Evolutionary conservation across 306 rosid species (phyloP).

Genomic region (Lablab purpureus): DNA sequence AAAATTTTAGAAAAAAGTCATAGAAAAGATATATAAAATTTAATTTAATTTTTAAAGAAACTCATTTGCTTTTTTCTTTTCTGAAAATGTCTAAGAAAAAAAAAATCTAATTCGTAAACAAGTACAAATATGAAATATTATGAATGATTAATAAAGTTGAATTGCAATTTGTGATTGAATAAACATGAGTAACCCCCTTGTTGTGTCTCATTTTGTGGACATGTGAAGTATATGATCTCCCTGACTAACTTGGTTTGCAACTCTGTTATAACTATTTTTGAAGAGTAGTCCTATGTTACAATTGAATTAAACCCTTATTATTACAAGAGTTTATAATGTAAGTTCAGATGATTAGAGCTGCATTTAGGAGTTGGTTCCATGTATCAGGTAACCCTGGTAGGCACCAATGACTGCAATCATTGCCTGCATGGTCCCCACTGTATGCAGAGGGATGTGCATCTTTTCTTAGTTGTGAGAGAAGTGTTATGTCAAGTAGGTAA

Average conservation of each 20-base stretch:
- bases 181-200: slow-evolving; percentile 12
- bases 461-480: slow-evolving; percentile 82
- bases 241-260: slow-evolving; percentile 16
- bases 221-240: slow-evolving; percentile 30
- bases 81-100: no score
- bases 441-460: slow-evolving; percentile 90
- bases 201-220: slow-evolving; percentile 2
- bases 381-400: slow-evolving; percentile 94
- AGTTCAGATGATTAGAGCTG: slow-evolving; percentile 60
- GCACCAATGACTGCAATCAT: slow-evolving; percentile 98
- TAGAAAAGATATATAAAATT: no score
- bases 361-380: slow-evolving; percentile 87
- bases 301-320: slow-evolving; percentile 34
- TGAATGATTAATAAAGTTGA: slow-evolving; percentile 13
- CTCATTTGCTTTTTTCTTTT: no score
- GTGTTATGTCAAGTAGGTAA: slow-evolving; percentile 85
- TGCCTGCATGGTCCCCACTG: slow-evolving; percentile 57
- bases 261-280: slow-evolving; percentile 18
- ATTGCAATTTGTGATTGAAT: slow-evolving; percentile 22
- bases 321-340: background rate
- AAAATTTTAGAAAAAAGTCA: no score
- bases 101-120: no score
- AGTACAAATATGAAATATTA: no score
- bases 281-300: slow-evolving; percentile 47
- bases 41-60: no score